Conservation (phyloP, 129 eudicot species). For the Rutidosis leptorrhynchoides region DNA sequence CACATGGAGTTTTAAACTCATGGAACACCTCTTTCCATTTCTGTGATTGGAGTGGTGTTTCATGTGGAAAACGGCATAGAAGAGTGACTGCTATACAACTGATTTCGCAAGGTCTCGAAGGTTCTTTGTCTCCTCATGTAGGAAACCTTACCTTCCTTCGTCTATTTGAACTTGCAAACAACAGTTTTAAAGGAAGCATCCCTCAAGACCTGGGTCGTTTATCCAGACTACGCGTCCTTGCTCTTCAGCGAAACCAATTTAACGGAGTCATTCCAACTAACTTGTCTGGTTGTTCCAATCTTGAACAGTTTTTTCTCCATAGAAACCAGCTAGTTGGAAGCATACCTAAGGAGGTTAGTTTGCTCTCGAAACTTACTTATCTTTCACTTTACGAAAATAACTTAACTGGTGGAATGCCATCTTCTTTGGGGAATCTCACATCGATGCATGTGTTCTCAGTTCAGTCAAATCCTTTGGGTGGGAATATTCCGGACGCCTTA, state of each 20-base stretch:
- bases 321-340: constrained; percentile 4
- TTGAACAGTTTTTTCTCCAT: not conserved
- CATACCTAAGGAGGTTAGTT: constrained; percentile 7
- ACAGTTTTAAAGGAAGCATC: not conserved
- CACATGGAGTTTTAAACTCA: constrained; percentile 5
- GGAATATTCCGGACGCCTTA: constrained; percentile 21
- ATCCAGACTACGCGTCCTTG: not conserved
- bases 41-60: constrained; percentile 25
- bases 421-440: not conserved
- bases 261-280: not conserved
- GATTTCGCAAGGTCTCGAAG: not conserved
- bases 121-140: not conserved
- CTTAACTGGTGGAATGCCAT: not conserved
- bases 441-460: not conserved
- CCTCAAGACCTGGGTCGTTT: not conserved
- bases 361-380: not conserved
- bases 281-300: constrained; percentile 2
- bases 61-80: constrained; percentile 13
- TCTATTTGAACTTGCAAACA: not conserved
- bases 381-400: too few relatives aligned
- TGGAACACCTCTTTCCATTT: constrained; percentile 27
- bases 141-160: not conserved
- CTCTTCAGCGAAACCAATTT: not conserved
- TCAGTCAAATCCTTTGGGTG: constrained; percentile 12
- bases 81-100: not conserved